Evolutionary conservation across 805 yeast genomes (phyloP), one percentile per base, ranked within the genome.

Genomic region (Cyberlindnera mrakii): DNA sequence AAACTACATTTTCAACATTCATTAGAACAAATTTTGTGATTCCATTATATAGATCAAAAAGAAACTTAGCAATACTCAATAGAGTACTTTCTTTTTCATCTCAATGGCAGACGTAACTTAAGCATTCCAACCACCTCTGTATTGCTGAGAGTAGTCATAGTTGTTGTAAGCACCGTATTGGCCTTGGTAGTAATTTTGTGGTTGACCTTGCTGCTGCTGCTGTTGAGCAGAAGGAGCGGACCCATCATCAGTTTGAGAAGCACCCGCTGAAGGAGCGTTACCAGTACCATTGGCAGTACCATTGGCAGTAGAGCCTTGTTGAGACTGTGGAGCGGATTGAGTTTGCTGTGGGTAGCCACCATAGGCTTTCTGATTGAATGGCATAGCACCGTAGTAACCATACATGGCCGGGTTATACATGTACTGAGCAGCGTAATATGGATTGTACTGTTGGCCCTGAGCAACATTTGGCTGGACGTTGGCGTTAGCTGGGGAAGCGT

Each of bases 401-500:
- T 47, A 39, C 30, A 32, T 20, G 16, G 30, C 53, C 39, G 57
- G 58, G 47, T 50, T 51, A 48, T 59, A 60, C 50, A 55, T 49
- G 48, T 57, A 58, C 33, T 45, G 41, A 43, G 43, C 42, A 37
- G 44, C 50, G 45, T 41, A 47, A 43, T 44, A 51, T 41, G 51
- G 54, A 33, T 44, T 44, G 44, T 51, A 57, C 44, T 56, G 56
- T 44, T 51, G 58, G 20, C 45, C 47, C 54, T 25, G 52, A 30
- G 48, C 46, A 29, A 45, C 34, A 36, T 36, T 51, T 51, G 59
- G 58, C 46, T 60, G 63, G 34, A 53, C 57, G 35, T 54, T 37
- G 14, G 62, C 48, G 34, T 54, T 44, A 35, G 54, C 60, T 42
- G 63, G 60, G 31, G 64, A 57, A 35, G 58, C 57, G 30, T 50